A percentile compares a stretch with the other conserved stretches of the same genome.
Conservation (phyloP, 225 moss, liverwort and hornwort species). For the Pseudisothecium myosuroides region DNA sequence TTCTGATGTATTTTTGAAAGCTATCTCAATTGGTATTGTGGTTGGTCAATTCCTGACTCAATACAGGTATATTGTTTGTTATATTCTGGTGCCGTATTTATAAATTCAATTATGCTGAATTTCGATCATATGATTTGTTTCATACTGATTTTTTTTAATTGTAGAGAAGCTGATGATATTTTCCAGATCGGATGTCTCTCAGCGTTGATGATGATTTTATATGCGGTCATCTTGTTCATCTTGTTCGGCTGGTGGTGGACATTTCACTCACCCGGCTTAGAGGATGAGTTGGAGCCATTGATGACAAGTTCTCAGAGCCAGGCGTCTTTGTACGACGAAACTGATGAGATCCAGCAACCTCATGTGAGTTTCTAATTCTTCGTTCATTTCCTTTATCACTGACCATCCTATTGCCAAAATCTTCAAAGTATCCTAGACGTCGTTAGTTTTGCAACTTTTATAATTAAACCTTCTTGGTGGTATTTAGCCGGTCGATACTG, state of each 20-base stretch:
- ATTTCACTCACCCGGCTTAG: slow-evolving; percentile 18
- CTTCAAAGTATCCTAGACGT: not conserved
- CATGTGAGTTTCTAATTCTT: slow-evolving; percentile 4
- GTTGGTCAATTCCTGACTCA: not conserved
- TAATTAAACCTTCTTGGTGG: not conserved
- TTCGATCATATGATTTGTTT: not conserved
- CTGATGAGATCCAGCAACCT: slow-evolving; percentile 21
- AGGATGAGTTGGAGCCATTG: slow-evolving; percentile 37
- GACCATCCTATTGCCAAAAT: not conserved
- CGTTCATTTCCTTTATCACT: not conserved
- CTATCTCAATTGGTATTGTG: not conserved
- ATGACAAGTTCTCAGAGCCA: slow-evolving; percentile 30
- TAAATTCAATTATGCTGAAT: not conserved
- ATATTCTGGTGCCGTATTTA: not conserved
- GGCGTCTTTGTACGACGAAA: slow-evolving; percentile 11
- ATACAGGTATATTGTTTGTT: not conserved
- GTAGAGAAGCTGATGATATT: not conserved
- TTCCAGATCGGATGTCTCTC: slow-evolving; percentile 69
- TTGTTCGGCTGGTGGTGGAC: slow-evolving; percentile 68
- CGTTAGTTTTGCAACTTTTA: not conserved
- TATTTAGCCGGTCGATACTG: not conserved
- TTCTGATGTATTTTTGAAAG: not conserved
- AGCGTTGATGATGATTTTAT: slow-evolving; percentile 54
- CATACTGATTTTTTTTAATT: not conserved
- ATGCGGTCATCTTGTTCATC: slow-evolving; percentile 39